Evolutionary conservation across 345 rosid genomes (phyloP).

Genomic region (Combretum micranthum): DNA sequence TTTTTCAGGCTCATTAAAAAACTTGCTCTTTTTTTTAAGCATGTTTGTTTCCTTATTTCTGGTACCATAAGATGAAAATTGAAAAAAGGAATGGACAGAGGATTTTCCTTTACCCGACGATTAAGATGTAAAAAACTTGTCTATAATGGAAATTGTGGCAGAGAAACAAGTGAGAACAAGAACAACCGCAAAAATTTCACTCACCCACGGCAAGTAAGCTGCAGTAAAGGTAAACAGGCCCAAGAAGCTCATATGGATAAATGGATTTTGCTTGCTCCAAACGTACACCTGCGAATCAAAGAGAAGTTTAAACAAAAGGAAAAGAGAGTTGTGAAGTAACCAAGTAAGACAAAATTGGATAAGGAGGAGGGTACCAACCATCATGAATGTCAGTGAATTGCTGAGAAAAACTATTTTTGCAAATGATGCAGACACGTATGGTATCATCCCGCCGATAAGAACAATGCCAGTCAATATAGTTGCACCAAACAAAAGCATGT

Average conservation of each 20-base stretch:
- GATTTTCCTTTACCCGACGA: no score
- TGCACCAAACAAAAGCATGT: slow-evolving; percentile 98
- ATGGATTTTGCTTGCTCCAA: slow-evolving; percentile 99
- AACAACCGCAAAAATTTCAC: slow-evolving; percentile 13
- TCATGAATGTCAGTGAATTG: slow-evolving; percentile 98
- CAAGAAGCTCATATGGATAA: slow-evolving; percentile 96
- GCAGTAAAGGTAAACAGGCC: slow-evolving; percentile 94
- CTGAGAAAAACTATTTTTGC: slow-evolving; percentile 93
- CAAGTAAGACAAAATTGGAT: slow-evolving; percentile 1
- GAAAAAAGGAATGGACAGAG: no score
- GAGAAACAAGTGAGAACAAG: not conserved
- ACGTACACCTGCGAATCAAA: slow-evolving; percentile 64
- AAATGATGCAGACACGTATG: slow-evolving; percentile 81
- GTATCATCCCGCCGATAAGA: slow-evolving; percentile 91
- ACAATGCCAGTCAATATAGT: slow-evolving; percentile 76
- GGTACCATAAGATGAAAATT: no score
- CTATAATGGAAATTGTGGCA: no score
- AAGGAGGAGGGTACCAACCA: slow-evolving; percentile 45
- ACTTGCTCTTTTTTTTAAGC: no score
- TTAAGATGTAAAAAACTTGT: no score
- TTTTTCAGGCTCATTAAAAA: no score
- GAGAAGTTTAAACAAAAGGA: slow-evolving; percentile 1
- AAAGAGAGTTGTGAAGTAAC: not conserved
- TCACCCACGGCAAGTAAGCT: slow-evolving; percentile 94
- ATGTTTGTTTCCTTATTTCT: no score